These are phyloP conservation scores for Pyrus communis DNA, from an alignment of 306 rosid species.

Conservation along the genomic window DNA sequence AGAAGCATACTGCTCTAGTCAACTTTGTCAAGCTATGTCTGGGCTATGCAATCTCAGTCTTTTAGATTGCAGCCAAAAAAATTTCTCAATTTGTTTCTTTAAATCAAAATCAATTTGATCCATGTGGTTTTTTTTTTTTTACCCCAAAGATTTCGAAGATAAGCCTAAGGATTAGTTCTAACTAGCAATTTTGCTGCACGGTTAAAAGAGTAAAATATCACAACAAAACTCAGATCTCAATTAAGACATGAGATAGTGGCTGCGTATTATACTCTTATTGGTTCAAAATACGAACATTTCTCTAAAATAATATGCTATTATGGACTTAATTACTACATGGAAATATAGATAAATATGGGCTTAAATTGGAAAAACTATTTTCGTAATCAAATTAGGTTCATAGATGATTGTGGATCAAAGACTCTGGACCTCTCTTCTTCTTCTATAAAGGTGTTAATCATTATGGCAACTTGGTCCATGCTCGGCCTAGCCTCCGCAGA, in stretches of 20 bases:
- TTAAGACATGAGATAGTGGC: background rate
- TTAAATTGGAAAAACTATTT: background rate
- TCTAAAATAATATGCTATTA: background rate
- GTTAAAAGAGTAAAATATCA: background rate
- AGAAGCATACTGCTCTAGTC: no score
- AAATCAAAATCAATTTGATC: no score
- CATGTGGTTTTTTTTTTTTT: no score
- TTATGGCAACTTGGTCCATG: conserved; percentile 60
- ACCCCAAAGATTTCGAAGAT: no score
- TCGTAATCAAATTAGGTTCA: background rate
- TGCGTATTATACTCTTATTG: background rate
- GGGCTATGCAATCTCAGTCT: no score
- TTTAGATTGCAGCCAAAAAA: no score
- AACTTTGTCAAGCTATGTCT: no score
- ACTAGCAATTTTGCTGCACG: background rate
- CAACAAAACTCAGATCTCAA: background rate
- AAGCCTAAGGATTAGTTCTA: no score
- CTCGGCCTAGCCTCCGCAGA: conserved; percentile 57
- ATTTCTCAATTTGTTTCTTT: no score
- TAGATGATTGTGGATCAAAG: conserved; percentile 4
- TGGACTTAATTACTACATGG: background rate
- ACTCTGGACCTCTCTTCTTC: conserved; percentile 67
- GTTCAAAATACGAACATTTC: background rate
- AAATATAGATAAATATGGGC: background rate
- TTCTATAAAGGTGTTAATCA: conserved; percentile 56